A percentile compares a stretch with the other conserved stretches of the same genome.
phyloP scores from a whole-genome alignment of 2,329 filamentous ascomycete genomes.

The Teratosphaeria gauchensis region DNA sequence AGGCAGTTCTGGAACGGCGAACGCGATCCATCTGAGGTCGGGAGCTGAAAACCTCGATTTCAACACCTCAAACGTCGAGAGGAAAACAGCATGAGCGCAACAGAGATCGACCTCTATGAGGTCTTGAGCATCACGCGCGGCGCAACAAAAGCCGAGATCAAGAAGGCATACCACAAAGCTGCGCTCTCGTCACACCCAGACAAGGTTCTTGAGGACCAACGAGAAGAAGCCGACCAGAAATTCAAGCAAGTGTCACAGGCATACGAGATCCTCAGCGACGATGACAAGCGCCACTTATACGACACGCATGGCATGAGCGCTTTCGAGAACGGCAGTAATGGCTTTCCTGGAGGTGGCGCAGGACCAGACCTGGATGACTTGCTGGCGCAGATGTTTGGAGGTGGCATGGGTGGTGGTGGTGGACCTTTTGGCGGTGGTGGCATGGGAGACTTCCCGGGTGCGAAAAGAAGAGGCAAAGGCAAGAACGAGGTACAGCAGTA shows the following conservation, averaged over 20 bases:
- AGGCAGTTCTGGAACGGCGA: background rate
- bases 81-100: conserved; percentile 12
- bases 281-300: conserved; percentile 85
- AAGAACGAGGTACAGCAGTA: conserved; percentile 84
- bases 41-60: background rate
- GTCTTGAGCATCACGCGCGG: conserved; percentile 65
- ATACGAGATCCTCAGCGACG: conserved; percentile 95
- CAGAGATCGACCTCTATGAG: conserved; percentile 48
- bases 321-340: conserved; percentile 64
- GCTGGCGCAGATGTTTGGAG: conserved; percentile 78
- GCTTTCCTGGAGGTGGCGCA: conserved; percentile 51
- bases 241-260: conserved; percentile 92
- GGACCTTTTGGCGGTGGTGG: conserved; percentile 39
- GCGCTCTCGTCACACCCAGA: conserved; percentile 82
- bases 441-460: conserved; percentile 32
- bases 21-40: no score
- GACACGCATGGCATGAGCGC: conserved; percentile 93
- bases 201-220: conserved; percentile 80
- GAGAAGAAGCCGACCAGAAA: conserved; percentile 74
- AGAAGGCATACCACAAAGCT: conserved; percentile 90
- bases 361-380: conserved; percentile 86
- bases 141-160: conserved; percentile 72
- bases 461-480: conserved; percentile 46
- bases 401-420: conserved; percentile 32
- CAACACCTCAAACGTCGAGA: background rate